Base-by-base conservation (phyloP, 768 basidiomycete species). In the Ramaria sp. region DNA sequence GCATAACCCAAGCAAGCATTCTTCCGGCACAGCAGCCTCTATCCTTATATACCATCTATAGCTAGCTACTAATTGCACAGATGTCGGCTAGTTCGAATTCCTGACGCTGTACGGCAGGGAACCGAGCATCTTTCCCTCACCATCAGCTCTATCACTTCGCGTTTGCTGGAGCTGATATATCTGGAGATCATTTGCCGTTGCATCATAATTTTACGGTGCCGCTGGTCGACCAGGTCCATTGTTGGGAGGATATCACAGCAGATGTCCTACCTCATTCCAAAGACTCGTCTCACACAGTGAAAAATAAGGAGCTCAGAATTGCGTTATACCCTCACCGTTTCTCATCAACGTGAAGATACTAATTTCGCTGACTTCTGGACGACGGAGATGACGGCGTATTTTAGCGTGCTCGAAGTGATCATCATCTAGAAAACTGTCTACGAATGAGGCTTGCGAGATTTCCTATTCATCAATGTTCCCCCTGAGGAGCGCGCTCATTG, bases 91-190 rank as follows among this genome's bases (percentile, higher is more conserved):
- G 77, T 67, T 76, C 20, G 76, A 78, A 63, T 79, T 73, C 59
- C 59, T 79, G 22, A 79, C 78, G 74, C 0, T 80, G 78, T 58
- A 69, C 73, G 54, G 59, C 61, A 44, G 78, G 78, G 8, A 65
- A 56, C 22, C 77, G 77, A 0, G 68, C 69, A 12, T 30, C 60
- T 7, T 78, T 77, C 63, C 39, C 59, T 3, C 59, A 59, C 4
- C 72, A 64, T 56, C 76, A 78, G 54, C 66, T 78, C 12, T 80
- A 77, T 76, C 66, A 78, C 61, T 78, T 80, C 58, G 74, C 78
- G 0, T 79, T 78, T 61, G 77, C 77, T 9, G 78, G 77, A 15
- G n/a, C n/a, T n/a, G n/a, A n/a, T n/a, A n/a, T n/a, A n/a, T n/a
- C n/a, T n/a, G n/a, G n/a, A n/a, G n/a, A n/a, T n/a, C n/a, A n/a